Conservation (phyloP, 2,329 filamentous ascomycete genomes). For the Diaporthe vaccinii region DNA sequence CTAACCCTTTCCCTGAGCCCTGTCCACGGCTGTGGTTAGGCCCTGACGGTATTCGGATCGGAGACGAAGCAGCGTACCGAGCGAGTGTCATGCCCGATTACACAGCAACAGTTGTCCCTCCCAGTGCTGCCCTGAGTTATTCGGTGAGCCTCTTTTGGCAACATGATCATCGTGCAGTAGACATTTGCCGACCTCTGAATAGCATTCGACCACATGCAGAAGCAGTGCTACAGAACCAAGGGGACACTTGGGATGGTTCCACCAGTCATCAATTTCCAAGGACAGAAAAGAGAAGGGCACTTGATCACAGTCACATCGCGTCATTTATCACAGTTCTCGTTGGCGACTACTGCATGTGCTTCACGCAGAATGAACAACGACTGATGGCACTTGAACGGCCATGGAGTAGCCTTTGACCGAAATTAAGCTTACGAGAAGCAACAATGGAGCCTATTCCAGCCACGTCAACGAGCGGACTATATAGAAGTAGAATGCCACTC, state of each 20-base stretch:
- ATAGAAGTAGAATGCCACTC: not conserved
- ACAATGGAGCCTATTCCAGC: not conserved
- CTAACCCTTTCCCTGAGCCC: not conserved
- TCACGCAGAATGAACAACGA: not conserved
- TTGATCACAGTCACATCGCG: conserved; percentile 13
- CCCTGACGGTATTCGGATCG: not conserved
- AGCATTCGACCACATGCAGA: not conserved
- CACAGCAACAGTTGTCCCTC: not conserved
- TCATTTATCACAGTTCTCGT: not conserved
- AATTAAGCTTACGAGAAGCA: not conserved
- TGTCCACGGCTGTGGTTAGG: no score
- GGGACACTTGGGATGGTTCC: not conserved
- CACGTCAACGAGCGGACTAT: not conserved
- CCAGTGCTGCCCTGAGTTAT: not conserved
- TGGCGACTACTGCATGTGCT: not conserved
- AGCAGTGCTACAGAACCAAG: not conserved
- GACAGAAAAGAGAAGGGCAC: not conserved
- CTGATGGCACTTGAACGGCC: not conserved
- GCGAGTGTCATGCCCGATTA: not conserved
- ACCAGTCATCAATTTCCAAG: not conserved
- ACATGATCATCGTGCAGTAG: not conserved
- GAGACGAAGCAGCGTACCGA: not conserved
- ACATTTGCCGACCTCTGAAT: not conserved
- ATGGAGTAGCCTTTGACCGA: not conserved
- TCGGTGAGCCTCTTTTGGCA: conserved; percentile 6